A percentile compares a stretch with the other conserved stretches of the same genome.
Evolutionary conservation across 345 rosid genomes (phyloP).

Genomic region (Hevea brasiliensis): DNA sequence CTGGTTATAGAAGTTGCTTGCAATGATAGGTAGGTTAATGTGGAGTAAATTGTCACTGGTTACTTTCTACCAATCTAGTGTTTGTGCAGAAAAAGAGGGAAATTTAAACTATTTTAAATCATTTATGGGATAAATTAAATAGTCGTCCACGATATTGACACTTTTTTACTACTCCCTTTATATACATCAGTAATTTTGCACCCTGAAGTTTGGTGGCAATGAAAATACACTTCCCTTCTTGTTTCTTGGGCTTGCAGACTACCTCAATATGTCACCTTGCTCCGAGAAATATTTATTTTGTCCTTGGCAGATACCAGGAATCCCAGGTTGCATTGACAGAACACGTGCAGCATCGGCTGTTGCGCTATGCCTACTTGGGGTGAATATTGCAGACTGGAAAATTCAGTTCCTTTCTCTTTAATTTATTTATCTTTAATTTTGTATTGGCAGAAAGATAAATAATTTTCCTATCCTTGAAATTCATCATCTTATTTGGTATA

Average conservation of each 20-base stretch:
- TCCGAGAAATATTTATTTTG: constrained; percentile 33
- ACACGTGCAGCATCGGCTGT: constrained; percentile 92
- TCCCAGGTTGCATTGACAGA: constrained; percentile 96
- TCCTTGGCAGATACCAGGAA: constrained; percentile 87
- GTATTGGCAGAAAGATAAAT: background rate
- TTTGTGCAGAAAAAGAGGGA: background rate
- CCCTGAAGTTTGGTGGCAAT: background rate
- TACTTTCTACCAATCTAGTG: background rate
- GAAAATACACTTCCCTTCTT: background rate
- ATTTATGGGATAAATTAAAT: background rate
- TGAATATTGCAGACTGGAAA: constrained; percentile 15
- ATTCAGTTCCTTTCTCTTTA: background rate
- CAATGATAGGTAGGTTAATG: background rate
- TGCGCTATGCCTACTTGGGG: constrained; percentile 86
- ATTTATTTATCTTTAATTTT: constrained; percentile 1
- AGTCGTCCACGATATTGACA: background rate
- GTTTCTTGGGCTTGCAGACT: constrained; percentile 34
- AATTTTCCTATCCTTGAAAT: background rate
- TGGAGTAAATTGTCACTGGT: background rate
- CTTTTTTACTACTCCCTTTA: background rate
- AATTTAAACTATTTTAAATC: background rate
- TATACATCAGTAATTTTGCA: background rate
- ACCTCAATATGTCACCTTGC: constrained; percentile 29
- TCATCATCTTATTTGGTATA: background rate
- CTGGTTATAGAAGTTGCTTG: background rate